Conservation (phyloP, 2,329 filamentous ascomycete genomes). For the Rosellinia necatrix region DNA sequence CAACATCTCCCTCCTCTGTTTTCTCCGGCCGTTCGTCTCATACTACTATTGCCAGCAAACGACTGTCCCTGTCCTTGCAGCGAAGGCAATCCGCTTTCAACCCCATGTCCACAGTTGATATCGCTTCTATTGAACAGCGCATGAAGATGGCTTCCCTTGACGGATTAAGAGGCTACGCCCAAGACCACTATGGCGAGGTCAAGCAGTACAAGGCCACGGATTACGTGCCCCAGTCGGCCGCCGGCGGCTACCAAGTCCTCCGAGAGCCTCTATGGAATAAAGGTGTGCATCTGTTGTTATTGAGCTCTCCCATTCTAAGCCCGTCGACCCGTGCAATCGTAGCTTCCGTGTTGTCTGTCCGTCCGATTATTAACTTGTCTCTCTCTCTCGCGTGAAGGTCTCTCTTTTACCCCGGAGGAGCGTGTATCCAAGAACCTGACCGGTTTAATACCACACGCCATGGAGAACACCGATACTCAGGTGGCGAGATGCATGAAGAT, state of each 20-base stretch:
- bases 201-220: constrained; percentile 59
- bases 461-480: constrained; percentile 64
- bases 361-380: constrained; percentile 17
- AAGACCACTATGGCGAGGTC: constrained; percentile 60
- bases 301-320: constrained; percentile 22
- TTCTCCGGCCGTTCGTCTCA: constrained; percentile 54
- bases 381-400: constrained; percentile 49
- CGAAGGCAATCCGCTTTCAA: constrained; percentile 58
- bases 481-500: constrained; percentile 73
- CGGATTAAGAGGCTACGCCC: constrained; percentile 63
- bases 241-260: constrained; percentile 65
- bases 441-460: constrained; percentile 67
- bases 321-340: constrained; percentile 2
- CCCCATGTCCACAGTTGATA: constrained; percentile 61
- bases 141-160: constrained; percentile 66
- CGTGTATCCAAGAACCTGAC: constrained; percentile 68
- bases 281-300: constrained; percentile 49
- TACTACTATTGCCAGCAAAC: constrained; percentile 57
- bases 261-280: constrained; percentile 69
- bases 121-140: constrained; percentile 60
- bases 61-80: constrained; percentile 53
- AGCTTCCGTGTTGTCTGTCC: not conserved
- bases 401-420: constrained; percentile 68
- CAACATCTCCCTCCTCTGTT: constrained; percentile 56
- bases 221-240: constrained; percentile 56